A percentile compares a stretch with the other conserved stretches of the same genome.
Conservation (phyloP, 345 rosid genomes). For the Hirschfeldia incana region DNA sequence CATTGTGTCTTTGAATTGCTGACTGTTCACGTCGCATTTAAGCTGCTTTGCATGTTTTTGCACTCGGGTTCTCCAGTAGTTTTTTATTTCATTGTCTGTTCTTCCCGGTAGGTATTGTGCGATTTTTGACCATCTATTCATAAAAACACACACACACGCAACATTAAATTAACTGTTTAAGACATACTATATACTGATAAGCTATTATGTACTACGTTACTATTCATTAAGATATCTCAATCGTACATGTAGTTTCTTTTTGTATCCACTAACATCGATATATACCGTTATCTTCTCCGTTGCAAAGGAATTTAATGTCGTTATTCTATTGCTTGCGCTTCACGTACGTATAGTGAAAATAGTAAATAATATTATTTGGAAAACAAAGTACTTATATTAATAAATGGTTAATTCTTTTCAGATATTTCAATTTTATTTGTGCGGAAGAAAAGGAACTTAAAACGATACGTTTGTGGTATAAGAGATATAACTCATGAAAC, state of each 20-base stretch:
- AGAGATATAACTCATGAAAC: neutral
- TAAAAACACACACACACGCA: neutral
- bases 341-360: neutral
- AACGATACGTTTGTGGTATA: neutral
- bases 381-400: neutral
- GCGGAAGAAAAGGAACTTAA: neutral
- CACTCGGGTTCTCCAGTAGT: slow-evolving; percentile 97
- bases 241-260: neutral
- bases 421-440: neutral
- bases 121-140: slow-evolving; percentile 83
- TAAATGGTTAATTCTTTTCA: neutral
- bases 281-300: neutral
- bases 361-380: neutral
- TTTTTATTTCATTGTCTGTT: slow-evolving; percentile 94
- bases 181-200: neutral
- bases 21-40: slow-evolving; percentile 85
- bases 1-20: slow-evolving; percentile 82
- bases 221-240: neutral
- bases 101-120: slow-evolving; percentile 91
- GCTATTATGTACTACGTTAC: neutral
- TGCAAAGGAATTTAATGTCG: neutral
- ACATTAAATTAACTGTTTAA: neutral
- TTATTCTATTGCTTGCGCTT: neutral
- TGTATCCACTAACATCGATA: neutral
- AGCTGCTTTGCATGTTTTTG: slow-evolving; percentile 91